Percentiles rank a stretch among this genome's conserved stretches.
Evolutionary conservation across 2,329 filamentous ascomycete species (phyloP).

Genomic region (Emmonsia crescens): DNA sequence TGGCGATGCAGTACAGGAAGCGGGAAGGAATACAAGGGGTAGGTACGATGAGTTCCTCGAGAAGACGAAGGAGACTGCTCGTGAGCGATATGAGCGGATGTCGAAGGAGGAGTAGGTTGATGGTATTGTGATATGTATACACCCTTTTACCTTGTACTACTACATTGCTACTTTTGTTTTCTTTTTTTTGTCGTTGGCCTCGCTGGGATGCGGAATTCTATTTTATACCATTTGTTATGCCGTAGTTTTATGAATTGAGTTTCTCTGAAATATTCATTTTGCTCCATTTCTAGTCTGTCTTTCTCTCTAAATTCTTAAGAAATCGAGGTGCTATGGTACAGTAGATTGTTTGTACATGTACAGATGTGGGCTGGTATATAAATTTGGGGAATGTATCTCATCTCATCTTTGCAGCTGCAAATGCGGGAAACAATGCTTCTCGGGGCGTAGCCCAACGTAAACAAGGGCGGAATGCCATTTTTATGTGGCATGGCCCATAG

Average conservation of each 20-base stretch:
- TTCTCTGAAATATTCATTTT: not conserved
- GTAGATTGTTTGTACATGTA: not conserved
- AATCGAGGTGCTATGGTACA: not conserved
- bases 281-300: not conserved
- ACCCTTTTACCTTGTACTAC: not conserved
- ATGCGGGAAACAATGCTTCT: not conserved
- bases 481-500: not conserved
- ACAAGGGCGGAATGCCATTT: not conserved
- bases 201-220: not conserved
- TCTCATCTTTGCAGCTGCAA: not conserved
- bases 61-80: slow-evolving; percentile 36
- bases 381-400: not conserved
- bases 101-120: slow-evolving; percentile 10
- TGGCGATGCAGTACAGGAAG: slow-evolving; percentile 39
- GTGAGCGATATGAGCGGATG: slow-evolving; percentile 39
- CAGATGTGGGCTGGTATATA: not conserved
- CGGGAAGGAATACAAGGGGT: slow-evolving; percentile 37
- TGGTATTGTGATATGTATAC: not conserved
- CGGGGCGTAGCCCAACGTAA: not conserved
- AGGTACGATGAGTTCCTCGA: slow-evolving; percentile 40
- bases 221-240: not conserved
- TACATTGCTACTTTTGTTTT: not conserved
- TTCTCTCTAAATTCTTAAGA: not conserved
- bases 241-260: not conserved
- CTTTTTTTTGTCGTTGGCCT: not conserved